These are phyloP conservation scores for Penicillium coprophilum DNA, from an alignment of 495 filamentous ascomycete genomes.

Conservation along the genomic window DNA sequence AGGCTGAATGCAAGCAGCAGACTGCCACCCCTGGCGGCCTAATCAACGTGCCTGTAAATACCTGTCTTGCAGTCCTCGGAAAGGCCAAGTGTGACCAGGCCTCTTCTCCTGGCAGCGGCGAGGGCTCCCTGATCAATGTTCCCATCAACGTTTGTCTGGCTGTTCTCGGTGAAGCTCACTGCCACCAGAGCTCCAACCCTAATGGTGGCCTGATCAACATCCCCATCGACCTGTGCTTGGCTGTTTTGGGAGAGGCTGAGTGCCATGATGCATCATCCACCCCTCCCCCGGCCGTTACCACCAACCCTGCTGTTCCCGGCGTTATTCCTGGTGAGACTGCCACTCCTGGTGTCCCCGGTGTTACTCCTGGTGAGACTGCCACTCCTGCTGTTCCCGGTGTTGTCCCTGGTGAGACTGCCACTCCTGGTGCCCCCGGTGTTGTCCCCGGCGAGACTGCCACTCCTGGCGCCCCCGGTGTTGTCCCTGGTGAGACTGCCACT, in stretches of 20 bases:
- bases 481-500: not conserved
- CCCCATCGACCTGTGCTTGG: conserved; percentile 19
- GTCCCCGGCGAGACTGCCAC: not conserved
- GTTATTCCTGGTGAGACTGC: not conserved
- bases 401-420: not conserved
- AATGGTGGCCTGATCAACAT: conserved; percentile 13
- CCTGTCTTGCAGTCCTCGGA: conserved; percentile 30
- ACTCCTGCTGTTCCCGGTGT: not conserved
- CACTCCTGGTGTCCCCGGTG: not conserved
- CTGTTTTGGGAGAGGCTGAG: conserved; percentile 28
- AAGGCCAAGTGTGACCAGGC: conserved; percentile 34
- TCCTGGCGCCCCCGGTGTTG: no score
- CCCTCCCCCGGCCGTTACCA: not conserved
- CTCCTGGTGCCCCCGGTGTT: not conserved
- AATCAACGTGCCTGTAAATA: conserved; percentile 32
- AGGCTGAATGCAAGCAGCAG: conserved; percentile 11
- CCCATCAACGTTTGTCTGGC: conserved; percentile 31
- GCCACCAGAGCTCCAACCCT: conserved; percentile 7
- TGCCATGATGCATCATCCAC: conserved; percentile 16
- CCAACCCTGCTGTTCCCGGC: not conserved
- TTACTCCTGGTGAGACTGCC: not conserved
- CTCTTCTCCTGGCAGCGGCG: conserved; percentile 10
- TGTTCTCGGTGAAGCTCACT: conserved; percentile 17
- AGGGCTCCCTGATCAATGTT: conserved; percentile 31
- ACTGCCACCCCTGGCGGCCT: conserved; percentile 16